Conservation (phyloP, 345 rosid species). For the Eutrema japonicum region DNA sequence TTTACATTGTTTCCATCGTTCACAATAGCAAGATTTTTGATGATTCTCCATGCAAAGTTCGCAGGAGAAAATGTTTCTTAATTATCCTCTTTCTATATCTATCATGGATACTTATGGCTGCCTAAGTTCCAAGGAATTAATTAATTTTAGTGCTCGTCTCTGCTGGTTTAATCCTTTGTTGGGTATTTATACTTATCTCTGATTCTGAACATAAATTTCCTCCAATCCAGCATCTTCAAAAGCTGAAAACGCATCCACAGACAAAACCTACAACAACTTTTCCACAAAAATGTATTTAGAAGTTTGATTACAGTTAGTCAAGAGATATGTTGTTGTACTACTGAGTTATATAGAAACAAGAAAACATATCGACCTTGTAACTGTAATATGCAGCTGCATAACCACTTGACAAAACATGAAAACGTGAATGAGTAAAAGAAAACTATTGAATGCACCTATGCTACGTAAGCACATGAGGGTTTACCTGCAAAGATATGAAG, state of each 20-base stretch:
- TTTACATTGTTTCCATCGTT: too few species aligned
- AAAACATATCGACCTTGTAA: constrained; percentile 71
- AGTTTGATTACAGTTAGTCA: neutral
- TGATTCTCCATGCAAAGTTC: too few species aligned
- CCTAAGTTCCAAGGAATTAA: too few species aligned
- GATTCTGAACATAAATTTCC: constrained; percentile 30
- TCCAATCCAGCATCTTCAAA: constrained; percentile 93
- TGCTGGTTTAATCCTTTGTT: too few species aligned
- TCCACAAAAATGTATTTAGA: neutral
- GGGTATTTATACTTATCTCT: too few species aligned
- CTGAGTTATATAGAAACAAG: constrained; percentile 15
- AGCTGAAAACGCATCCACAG: constrained; percentile 99
- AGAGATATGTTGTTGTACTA: neutral
- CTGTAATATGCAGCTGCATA: constrained; percentile 99
- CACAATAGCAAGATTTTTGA: too few species aligned
- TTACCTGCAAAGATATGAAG: constrained; percentile 91
- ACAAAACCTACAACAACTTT: constrained; percentile 93
- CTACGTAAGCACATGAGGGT: neutral
- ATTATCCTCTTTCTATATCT: too few species aligned
- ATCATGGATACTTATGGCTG: too few species aligned
- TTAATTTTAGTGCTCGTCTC: too few species aligned
- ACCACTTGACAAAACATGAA: constrained; percentile 57
- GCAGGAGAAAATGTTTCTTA: too few species aligned
- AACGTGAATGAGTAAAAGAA: constrained; percentile 18
- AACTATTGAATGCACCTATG: neutral